Base-by-base conservation (phyloP, 176 grass and related monocot genomes). In the Tuctoria greenei region DNA sequence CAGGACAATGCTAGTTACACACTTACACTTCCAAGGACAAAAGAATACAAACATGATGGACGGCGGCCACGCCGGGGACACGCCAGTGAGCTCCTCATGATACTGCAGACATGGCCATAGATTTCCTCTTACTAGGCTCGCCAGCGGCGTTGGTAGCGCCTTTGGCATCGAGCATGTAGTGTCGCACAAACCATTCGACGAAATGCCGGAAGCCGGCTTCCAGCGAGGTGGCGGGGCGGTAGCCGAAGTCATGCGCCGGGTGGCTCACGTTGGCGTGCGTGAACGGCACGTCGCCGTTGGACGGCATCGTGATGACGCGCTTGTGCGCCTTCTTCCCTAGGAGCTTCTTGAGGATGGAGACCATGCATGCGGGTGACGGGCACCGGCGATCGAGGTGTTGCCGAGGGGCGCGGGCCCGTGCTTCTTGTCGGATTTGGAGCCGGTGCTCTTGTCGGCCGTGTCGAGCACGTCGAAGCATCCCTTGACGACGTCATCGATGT, bases 221-320 rank as follows among this genome's bases (percentile, higher is more conserved):
- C 37, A 99, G 90, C 40, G 90, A 86, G 26, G 89, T 99, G 13
- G 82, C 60, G 12, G 95, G 92, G 14, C 34, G 86, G 89, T 99
- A 95, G 7, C 85, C 89, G 64, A 99, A 92, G 79, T 95, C 89
- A 0, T 4, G 55, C 10, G 84, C 54, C 18, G 95, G 92, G 77
- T 88, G 76, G 87, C 77, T 95, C 58, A 99, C 92, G 61, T 99
- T 95, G 78, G 95, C 91, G 77, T 99, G 95, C 20, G 95, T 99
- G 84, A 86, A 99, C 0, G 91, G 95, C 66, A 99, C 92, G 86
- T 99, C 95, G 62, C 92, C 92, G 61, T 99, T 99, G 58, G 61
- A 81, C 0, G 95, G 95, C 92, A 95, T 87, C 3, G 92, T 86
- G 71, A 99, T 80, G 54, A 92, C 45, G 69, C 88, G 86, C 81